Base-by-base conservation (phyloP, 106 monocot genomes). In the Chionographis japonica region DNA sequence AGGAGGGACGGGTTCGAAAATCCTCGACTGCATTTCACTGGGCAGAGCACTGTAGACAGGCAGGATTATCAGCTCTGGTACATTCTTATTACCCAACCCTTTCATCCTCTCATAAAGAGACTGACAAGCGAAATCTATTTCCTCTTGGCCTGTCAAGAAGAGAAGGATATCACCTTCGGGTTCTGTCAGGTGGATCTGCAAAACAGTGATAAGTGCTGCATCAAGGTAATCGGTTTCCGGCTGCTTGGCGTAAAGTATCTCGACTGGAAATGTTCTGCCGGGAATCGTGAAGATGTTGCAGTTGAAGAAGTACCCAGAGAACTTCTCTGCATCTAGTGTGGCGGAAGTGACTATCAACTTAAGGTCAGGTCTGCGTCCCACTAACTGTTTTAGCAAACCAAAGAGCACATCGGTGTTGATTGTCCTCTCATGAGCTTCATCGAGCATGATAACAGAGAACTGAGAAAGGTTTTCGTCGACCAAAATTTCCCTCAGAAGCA, bases 341-440 rank as follows among this genome's bases (percentile, higher is more conserved):
- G 94, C 94, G 63, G 94, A 95, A 17, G 94, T 95, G 10, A 95
- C 94, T 50, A 95, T 95, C 65, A 95, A 69, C 37, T 91, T 69
- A 49, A 95, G 74, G 42, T 91, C 94, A 53, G 88, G 81, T 58
- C 94, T 75, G 35, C 86, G 72, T 72, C 83, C 85, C 60, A 94
- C 71, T 36, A 94, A 81, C 27, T 90, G 87, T 38, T 94, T 94
- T 19, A 94, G 72, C 71, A 94, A 75, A 12, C 94, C 94, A 83
- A 94, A 94, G 4, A 94, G 83, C 42, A 94, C 90, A 71, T 94
- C 94, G 0, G 94, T 94, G 63, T 79, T 74, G 36, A 94, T 94
- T 8, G 94, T 94, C 74, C 94, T 94, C 68, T 94, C 94, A 73
- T 94, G 94, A 68, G 94, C 94, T 72, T 94, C 94, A 75, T 94